These are phyloP conservation scores for Phytomonas sp. DNA, from an alignment of 208 protist genomes.

Conservation along the genomic window DNA sequence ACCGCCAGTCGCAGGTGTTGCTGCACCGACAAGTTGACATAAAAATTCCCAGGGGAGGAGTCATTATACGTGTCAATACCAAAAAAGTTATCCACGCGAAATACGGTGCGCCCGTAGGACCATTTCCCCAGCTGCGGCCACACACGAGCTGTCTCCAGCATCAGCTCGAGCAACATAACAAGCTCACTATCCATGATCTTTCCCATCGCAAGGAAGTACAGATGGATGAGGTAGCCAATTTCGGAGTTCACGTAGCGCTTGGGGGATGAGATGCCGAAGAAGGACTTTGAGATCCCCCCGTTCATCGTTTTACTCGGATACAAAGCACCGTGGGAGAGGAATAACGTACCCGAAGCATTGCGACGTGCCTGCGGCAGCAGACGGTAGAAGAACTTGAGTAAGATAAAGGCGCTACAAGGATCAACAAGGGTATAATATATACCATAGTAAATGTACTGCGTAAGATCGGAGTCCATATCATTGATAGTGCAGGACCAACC, in stretches of 20 bases:
- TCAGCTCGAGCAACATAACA: conserved; percentile 68
- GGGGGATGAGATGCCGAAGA: conserved; percentile 43
- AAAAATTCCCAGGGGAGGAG: conserved; percentile 78
- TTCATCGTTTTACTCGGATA: conserved; percentile 75
- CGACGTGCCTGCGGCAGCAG: conserved; percentile 66
- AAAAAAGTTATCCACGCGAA: conserved; percentile 79
- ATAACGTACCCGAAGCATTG: conserved; percentile 18
- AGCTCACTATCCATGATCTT: conserved; percentile 44
- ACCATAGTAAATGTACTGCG: conserved; percentile 77
- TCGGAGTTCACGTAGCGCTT: conserved; percentile 80
- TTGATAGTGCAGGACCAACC: conserved; percentile 57
- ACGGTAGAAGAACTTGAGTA: conserved; percentile 64
- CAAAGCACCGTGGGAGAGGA: conserved; percentile 57
- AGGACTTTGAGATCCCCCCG: conserved; percentile 5
- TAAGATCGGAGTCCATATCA: conserved; percentile 64
- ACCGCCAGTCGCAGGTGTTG: conserved; percentile 58
- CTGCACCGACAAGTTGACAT: conserved; percentile 83
- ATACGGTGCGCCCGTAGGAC: conserved; percentile 59
- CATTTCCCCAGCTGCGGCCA: conserved; percentile 84
- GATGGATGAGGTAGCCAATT: conserved; percentile 64
- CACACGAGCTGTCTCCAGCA: conserved; percentile 81
- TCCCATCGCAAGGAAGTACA: conserved; percentile 58
- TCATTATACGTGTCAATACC: conserved; percentile 82
- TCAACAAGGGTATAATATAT: conserved; percentile 80
- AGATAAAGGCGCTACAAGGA: conserved; percentile 37